These are phyloP conservation scores for Lodderomyces metapsilosis DNA, from an alignment of 1,139 yeast genomes.

Conservation along the genomic window DNA sequence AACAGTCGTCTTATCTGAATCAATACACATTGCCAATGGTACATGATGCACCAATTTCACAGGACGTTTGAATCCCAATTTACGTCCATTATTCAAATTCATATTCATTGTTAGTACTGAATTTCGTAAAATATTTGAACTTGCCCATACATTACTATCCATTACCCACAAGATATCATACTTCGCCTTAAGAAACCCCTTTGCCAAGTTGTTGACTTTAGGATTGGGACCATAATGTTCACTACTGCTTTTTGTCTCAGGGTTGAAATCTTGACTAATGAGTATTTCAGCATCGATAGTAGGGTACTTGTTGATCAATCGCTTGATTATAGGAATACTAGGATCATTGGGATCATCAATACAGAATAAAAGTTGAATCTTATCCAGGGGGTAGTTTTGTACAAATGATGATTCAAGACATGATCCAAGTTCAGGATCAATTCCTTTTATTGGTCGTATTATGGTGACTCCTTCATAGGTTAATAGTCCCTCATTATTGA, in stretches of 20 bases:
- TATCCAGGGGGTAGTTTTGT: conserved; percentile 61
- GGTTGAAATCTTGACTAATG: conserved; percentile 40
- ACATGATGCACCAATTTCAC: conserved; percentile 79
- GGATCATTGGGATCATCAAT: conserved; percentile 66
- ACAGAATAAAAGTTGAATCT: conserved; percentile 72
- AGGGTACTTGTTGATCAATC: conserved; percentile 54
- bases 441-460: conserved; percentile 78
- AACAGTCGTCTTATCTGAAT: conserved; percentile 4
- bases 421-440: conserved; percentile 69
- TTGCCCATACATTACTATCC: conserved; percentile 85
- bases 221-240: conserved; percentile 83
- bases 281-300: conserved; percentile 58
- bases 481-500: conserved; percentile 9
- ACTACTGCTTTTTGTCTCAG: conserved; percentile 19
- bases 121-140: conserved; percentile 62
- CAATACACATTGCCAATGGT: conserved; percentile 58
- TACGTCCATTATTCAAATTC: conserved; percentile 49
- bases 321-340: conserved; percentile 56
- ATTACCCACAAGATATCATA: conserved; percentile 82
- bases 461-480: conserved; percentile 69
- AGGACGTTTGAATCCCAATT: conserved; percentile 27
- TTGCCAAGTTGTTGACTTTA: conserved; percentile 79
- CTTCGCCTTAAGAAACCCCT: conserved; percentile 68
- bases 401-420: conserved; percentile 69
- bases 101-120: conserved; percentile 56